Evolutionary conservation across 1,284 basidiomycete species (phyloP).

Genomic region (Rhizoctonia solani): DNA sequence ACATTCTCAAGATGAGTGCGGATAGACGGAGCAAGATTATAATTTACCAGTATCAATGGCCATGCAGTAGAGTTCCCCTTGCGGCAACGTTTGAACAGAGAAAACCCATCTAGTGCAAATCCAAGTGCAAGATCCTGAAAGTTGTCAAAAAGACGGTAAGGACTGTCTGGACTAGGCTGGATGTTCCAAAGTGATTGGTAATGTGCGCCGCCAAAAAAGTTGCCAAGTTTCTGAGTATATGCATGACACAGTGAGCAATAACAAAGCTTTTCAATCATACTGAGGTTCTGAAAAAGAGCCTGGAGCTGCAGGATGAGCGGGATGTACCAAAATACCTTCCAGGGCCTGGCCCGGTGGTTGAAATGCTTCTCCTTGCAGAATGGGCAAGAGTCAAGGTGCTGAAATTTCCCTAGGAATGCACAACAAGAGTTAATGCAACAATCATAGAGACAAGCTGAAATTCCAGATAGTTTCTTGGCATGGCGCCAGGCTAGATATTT

Average conservation of each 20-base stretch:
- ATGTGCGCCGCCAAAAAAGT: background rate
- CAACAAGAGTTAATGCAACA: background rate
- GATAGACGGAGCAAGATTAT: slow-evolving; percentile 11
- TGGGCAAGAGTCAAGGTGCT: slow-evolving; percentile 10
- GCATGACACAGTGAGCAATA: background rate
- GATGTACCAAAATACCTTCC: background rate
- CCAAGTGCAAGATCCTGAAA: background rate
- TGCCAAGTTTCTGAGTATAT: background rate
- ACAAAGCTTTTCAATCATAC: background rate
- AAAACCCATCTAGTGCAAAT: background rate
- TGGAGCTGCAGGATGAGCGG: slow-evolving; percentile 21
- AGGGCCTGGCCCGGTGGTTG: slow-evolving; percentile 2
- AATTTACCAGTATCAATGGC: slow-evolving; percentile 1
- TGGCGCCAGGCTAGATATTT: background rate
- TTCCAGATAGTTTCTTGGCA: background rate
- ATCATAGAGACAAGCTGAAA: background rate
- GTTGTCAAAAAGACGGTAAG: background rate
- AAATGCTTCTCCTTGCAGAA: slow-evolving; percentile 32
- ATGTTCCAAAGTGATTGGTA: background rate
- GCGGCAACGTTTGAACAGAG: background rate
- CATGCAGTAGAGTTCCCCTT: background rate
- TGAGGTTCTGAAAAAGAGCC: background rate
- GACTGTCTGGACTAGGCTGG: background rate
- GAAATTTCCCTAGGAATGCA: background rate
- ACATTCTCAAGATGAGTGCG: slow-evolving; percentile 5